Base-by-base conservation (phyloP, 768 basidiomycete genomes). In the Russula compacta region DNA sequence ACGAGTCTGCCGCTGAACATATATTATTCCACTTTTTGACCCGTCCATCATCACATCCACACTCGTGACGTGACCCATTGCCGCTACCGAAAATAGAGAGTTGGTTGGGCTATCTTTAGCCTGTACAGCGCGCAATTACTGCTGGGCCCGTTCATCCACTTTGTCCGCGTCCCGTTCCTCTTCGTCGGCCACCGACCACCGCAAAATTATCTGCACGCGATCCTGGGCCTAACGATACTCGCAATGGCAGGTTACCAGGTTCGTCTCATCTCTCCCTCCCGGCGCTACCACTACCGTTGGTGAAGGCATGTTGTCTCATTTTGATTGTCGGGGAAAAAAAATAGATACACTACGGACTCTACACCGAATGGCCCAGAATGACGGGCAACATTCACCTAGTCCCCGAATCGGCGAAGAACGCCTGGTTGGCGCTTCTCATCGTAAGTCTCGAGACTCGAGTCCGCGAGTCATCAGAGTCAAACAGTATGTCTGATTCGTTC, bases 201-300 rank as follows among this genome's bases (percentile, higher is more conserved):
- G 6, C 76, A 77, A 61, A 76, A 77, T 59, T 75, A 75, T 60
- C 36, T 71, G 39, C 76, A 77, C 55, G 80, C 76, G 9, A 57
- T 78, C 3, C 66, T 86, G 24, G 85, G 85, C 2, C 69, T 85
- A 7, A 70, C 72, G 0, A 84, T 83, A 54, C 73, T 87, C 53
- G 78, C 71, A 1, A 70, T 84, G 24, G 81, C 82, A 2, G 78
- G 77, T 35, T 82, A 76, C 59, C 72, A 77, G 67, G 76, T 75
- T 19, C 9, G 64, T 24, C 35, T 19, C 9, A 63, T 24, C 35
- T 63, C 65, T n/a, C 63, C 62, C 1, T 42, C 59, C 61, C 7
- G 64, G 60, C 2, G 49, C 48, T 29, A 12, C 53, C 24, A 14
- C n/a, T 50, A 11, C 3, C 7, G 8, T 6, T 47, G 12, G n/a